Conservation (phyloP, 805 yeast species). For the Metschnikowia reukaufii region DNA sequence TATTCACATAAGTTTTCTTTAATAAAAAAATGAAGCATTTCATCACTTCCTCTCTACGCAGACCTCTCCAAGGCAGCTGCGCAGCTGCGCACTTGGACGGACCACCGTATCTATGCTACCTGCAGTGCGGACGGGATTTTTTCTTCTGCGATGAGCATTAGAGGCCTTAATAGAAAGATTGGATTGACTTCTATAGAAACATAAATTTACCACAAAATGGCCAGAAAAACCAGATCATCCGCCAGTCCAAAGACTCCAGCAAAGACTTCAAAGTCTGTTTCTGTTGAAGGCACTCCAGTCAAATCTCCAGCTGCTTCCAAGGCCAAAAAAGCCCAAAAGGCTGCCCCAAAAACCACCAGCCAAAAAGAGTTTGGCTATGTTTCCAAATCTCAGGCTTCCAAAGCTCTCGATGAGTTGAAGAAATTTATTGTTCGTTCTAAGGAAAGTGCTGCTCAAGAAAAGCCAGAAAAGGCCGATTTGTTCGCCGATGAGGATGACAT, state of each 20-base stretch:
- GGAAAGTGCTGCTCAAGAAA: slow-evolving; percentile 26
- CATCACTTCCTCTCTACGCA: no score
- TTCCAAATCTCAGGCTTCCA: slow-evolving; percentile 22
- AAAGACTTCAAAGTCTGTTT: slow-evolving; percentile 7
- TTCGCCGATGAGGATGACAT: slow-evolving; percentile 43
- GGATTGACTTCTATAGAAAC: background rate
- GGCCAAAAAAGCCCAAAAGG: slow-evolving; percentile 13
- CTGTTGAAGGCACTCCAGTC: slow-evolving; percentile 11
- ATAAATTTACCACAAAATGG: slow-evolving; percentile 12
- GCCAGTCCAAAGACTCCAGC: slow-evolving; percentile 21
- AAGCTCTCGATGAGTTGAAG: slow-evolving; percentile 65
- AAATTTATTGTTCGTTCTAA: slow-evolving; percentile 49
- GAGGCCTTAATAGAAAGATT: background rate
- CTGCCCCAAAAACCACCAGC: slow-evolving; percentile 11
- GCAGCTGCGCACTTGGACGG: background rate
- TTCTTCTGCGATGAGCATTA: slow-evolving; percentile 21
- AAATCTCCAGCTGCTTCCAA: slow-evolving; percentile 22
- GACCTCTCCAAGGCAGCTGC: no score
- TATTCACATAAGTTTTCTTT: no score
- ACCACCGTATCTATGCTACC: background rate
- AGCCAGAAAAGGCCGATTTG: slow-evolving; percentile 42
- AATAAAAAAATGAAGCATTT: no score
- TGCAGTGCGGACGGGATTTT: slow-evolving; percentile 15
- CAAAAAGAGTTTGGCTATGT: slow-evolving; percentile 17
- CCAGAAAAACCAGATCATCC: slow-evolving; percentile 20